Evolutionary conservation across 2,329 filamentous ascomycete species (phyloP).

Genomic region (Ophiocordyceps camponoti-floridani): DNA sequence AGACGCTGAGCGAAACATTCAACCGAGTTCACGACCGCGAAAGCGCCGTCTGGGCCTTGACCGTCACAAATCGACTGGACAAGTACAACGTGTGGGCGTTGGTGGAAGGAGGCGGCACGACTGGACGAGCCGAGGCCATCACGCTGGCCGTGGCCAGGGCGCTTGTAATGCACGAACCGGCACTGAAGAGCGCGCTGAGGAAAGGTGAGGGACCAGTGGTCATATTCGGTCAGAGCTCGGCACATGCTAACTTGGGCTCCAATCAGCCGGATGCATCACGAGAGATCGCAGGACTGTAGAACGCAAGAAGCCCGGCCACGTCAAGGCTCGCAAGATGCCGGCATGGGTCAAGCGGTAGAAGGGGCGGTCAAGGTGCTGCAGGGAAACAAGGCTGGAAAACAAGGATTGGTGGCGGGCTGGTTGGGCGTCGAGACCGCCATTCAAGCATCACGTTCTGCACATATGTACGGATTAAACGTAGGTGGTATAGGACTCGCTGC

Average conservation of each 20-base stretch:
- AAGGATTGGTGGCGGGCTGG: background rate
- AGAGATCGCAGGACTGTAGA: conserved; percentile 85
- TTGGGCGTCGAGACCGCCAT: background rate
- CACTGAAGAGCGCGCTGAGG: conserved; percentile 70
- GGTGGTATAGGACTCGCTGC: background rate
- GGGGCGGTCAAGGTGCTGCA: background rate
- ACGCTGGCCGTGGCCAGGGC: conserved; percentile 81
- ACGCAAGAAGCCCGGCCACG: conserved; percentile 90
- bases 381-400: background rate
- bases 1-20: conserved; percentile 66
- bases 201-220: conserved; percentile 48
- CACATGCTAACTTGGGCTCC: conserved; percentile 3
- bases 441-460: background rate
- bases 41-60: conserved; percentile 82
- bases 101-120: conserved; percentile 73
- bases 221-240: background rate
- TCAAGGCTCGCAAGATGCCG: conserved; percentile 96
- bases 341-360: conserved; percentile 78
- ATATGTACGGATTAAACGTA: background rate
- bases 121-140: conserved; percentile 88
- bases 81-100: conserved; percentile 95
- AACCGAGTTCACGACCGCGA: conserved; percentile 83
- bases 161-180: conserved; percentile 78
- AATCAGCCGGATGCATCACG: conserved; percentile 74
- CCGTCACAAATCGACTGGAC: conserved; percentile 64